A percentile compares a stretch with the other conserved stretches of the same genome.
phyloP scores from a whole-genome alignment of 177 flowering plant genomes.

The Vitis hybrid region DNA sequence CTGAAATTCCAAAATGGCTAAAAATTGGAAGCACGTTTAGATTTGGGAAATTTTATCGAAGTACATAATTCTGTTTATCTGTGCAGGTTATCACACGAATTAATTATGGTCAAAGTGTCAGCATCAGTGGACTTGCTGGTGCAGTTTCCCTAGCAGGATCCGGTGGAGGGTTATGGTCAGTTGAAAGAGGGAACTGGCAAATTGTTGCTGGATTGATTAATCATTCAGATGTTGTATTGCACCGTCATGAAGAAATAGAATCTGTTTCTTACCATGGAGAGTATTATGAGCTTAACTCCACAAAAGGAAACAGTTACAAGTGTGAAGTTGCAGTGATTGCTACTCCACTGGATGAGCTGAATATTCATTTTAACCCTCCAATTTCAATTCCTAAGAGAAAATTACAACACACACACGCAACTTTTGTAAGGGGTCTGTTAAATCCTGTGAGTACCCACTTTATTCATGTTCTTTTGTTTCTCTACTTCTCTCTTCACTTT shows the following conservation, averaged over 20 bases:
- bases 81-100: slow-evolving; percentile 93
- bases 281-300: slow-evolving; percentile 74
- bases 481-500: neutral
- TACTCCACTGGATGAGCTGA: slow-evolving; percentile 81
- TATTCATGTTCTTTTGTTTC: neutral
- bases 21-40: no score
- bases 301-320: slow-evolving; percentile 63
- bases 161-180: slow-evolving; percentile 82
- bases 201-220: slow-evolving; percentile 83
- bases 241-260: slow-evolving; percentile 72
- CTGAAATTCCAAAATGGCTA: neutral
- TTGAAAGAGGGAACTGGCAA: slow-evolving; percentile 96
- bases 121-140: slow-evolving; percentile 94
- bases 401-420: slow-evolving; percentile 84
- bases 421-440: slow-evolving; percentile 86
- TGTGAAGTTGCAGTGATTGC: slow-evolving; percentile 81
- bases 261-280: slow-evolving; percentile 56
- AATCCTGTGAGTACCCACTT: slow-evolving; percentile 64
- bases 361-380: slow-evolving; percentile 62
- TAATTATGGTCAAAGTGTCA: slow-evolving; percentile 90
- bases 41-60: no score
- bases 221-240: slow-evolving; percentile 64
- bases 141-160: slow-evolving; percentile 97
- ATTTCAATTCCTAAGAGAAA: slow-evolving; percentile 69
- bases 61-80: neutral